These are phyloP conservation scores for Murraya koenigii DNA, from an alignment of 345 rosid species.

Conservation along the genomic window DNA sequence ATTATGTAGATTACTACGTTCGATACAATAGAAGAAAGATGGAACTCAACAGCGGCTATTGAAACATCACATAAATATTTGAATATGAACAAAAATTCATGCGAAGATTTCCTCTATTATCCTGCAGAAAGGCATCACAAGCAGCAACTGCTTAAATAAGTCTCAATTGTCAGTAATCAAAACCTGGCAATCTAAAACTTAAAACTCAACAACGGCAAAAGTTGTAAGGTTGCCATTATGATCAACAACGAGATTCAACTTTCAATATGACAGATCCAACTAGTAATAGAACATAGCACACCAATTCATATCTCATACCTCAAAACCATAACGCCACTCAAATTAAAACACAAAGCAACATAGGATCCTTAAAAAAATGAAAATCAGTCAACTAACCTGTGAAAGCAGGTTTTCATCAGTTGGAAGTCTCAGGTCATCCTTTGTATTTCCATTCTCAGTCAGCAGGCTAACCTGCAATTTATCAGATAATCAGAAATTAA, in stretches of 20 bases:
- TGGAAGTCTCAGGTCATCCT: slow-evolving; percentile 78
- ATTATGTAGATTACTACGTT: not conserved
- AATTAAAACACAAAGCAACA: not conserved
- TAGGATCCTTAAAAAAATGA: not conserved
- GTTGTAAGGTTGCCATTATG: not conserved
- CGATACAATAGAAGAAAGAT: not conserved
- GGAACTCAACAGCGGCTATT: not conserved
- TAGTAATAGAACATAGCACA: not conserved
- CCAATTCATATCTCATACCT: not conserved
- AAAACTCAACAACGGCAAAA: not conserved
- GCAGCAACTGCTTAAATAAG: not conserved
- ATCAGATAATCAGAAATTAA: not conserved
- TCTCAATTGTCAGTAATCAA: not conserved
- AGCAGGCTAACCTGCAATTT: slow-evolving; percentile 59
- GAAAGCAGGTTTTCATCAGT: slow-evolving; percentile 58
- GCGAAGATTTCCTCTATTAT: not conserved
- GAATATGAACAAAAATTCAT: not conserved
- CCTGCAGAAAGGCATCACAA: not conserved
- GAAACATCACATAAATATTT: not conserved
- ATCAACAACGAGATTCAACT: not conserved
- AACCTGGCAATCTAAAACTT: not conserved
- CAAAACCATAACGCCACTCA: slow-evolving; percentile 4
- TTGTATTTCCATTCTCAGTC: slow-evolving; percentile 67
- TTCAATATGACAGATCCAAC: not conserved
- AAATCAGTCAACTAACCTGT: slow-evolving; percentile 36